These are phyloP conservation scores for Ophiostoma sp. DNA, from an alignment of 2,329 filamentous ascomycete species.

Conservation along the genomic window DNA sequence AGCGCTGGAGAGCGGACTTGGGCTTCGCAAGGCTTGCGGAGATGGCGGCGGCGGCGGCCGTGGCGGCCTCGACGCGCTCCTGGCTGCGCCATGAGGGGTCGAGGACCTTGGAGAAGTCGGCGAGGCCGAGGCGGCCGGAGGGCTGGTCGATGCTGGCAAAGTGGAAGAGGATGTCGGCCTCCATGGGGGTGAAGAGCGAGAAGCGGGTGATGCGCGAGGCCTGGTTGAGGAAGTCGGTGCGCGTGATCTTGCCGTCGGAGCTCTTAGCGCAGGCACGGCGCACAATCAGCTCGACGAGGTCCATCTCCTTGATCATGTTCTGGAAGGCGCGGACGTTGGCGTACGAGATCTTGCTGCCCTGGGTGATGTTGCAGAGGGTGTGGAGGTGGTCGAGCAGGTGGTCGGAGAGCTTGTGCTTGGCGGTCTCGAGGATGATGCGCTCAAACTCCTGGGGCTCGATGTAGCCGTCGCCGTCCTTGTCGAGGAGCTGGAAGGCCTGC, in stretches of 20 bases:
- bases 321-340: constrained; percentile 96
- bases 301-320: constrained; percentile 97
- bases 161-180: constrained; percentile 97
- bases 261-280: constrained; percentile 80
- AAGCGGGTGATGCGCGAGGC: constrained; percentile 87
- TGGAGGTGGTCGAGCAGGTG: constrained; percentile 86
- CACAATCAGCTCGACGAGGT: constrained; percentile 89
- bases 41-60: not conserved
- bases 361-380: constrained; percentile 90
- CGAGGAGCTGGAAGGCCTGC: constrained; percentile 88
- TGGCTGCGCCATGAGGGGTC: constrained; percentile 83
- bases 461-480: constrained; percentile 87
- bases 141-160: constrained; percentile 87
- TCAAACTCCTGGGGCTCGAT: constrained; percentile 95
- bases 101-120: constrained; percentile 89
- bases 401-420: constrained; percentile 93
- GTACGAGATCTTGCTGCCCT: constrained; percentile 90
- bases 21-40: constrained; percentile 25
- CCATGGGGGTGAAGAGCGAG: constrained; percentile 96
- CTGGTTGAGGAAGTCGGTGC: constrained; percentile 90
- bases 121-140: constrained; percentile 73
- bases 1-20: constrained; percentile 48
- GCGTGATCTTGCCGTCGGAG: constrained; percentile 84
- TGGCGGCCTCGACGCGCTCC: constrained; percentile 35
- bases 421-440: constrained; percentile 89